Percentiles rank a stretch among this genome's conserved stretches.
These are phyloP conservation scores for Candida koratica DNA, from an alignment of 805 yeast species.

Conservation along the genomic window DNA sequence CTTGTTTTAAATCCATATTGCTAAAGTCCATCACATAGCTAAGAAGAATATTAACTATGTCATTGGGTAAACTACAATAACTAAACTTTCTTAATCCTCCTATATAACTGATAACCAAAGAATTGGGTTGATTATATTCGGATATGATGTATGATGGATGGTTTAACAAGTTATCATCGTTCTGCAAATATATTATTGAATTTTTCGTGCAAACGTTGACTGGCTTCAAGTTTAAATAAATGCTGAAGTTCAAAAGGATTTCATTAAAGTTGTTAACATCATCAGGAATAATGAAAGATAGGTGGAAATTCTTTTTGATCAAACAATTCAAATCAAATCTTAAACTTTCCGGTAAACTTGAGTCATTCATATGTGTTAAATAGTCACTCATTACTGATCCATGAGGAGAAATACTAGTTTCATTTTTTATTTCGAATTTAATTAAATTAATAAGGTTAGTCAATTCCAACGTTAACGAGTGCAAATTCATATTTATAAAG, in stretches of 20 bases:
- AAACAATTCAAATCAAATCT: slow-evolving; percentile 30
- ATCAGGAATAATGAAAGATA: slow-evolving; percentile 31
- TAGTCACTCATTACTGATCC: slow-evolving; percentile 6
- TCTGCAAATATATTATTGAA: slow-evolving; percentile 25
- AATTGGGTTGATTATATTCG: slow-evolving; percentile 22
- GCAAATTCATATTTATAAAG: slow-evolving; percentile 57
- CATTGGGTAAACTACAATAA: slow-evolving; percentile 37
- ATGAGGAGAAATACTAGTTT: background rate
- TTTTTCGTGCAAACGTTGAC: slow-evolving; percentile 4
- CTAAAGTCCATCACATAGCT: slow-evolving; percentile 19
- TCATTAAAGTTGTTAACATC: slow-evolving; percentile 34
- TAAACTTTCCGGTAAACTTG: slow-evolving; percentile 9
- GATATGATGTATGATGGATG: slow-evolving; percentile 33
- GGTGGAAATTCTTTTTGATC: slow-evolving; percentile 35
- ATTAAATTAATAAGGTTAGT: slow-evolving; percentile 29
- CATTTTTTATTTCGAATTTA: slow-evolving; percentile 17
- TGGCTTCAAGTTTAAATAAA: slow-evolving; percentile 24
- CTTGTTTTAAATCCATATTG: slow-evolving; percentile 12
- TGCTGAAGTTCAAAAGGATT: slow-evolving; percentile 30
- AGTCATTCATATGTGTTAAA: slow-evolving; percentile 4
- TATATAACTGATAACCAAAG: slow-evolving; percentile 32
- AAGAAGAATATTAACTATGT: slow-evolving; percentile 20
- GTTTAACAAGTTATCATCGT: slow-evolving; percentile 15
- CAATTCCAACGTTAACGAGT: slow-evolving; percentile 57
- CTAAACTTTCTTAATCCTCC: slow-evolving; percentile 41